Percentiles rank a stretch among this genome's conserved stretches.
These are phyloP conservation scores for Sorghum bicolor DNA, from an alignment of 176 grass and related monocot genomes.

Conservation along the genomic window Sorghum_bicolor_NCBIv3 NC_012872.2:7625001-7625500, in stretches of 20 bases:
- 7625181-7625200: conserved; percentile 72
- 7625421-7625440: conserved; percentile 41
- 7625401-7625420: background rate
- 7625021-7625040: too few relatives aligned
- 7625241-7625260: conserved; percentile 45
- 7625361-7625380: conserved; percentile 45
- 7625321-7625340: conserved; percentile 66
- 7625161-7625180: conserved; percentile 58
- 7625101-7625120: background rate
- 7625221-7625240: conserved; percentile 44
- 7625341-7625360: conserved; percentile 48
- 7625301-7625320: conserved; percentile 58
- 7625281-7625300: conserved; percentile 37
- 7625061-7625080: too few relatives aligned
- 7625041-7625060: too few relatives aligned
- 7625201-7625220: conserved; percentile 74
- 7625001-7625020: background rate
- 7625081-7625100: too few relatives aligned
- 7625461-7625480: conserved; percentile 64
- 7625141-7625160: conserved; percentile 36
- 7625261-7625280: conserved; percentile 15
- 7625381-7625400: background rate
- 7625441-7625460: conserved; percentile 71
- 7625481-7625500: conserved; percentile 95
- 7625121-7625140: conserved; percentile 3